Evolutionary conservation across 1,139 yeast genomes (phyloP), one percentile per base, ranked within the genome.

Genomic region (Suhomyces guaymorum): DNA sequence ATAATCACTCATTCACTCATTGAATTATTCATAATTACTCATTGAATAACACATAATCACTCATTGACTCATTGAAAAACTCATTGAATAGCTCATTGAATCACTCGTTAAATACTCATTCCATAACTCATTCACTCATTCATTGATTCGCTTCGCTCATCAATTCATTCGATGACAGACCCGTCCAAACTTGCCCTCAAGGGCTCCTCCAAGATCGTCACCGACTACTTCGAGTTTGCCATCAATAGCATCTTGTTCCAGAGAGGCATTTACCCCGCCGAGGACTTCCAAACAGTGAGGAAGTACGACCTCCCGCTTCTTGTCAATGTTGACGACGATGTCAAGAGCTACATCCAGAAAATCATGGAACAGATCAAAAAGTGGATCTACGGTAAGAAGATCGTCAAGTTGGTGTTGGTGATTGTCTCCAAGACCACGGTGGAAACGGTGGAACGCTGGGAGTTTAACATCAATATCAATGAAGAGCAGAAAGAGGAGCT

Each of bases 241-340:
- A 79, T 87, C 42, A 83, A 86, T 56, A 79, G 82, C 41, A 86
- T 90, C 21, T 71, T 90, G 5, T 90, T 84, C 58, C 97, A 90
- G 56, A 66, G 97, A 36, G 96, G 96, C 0, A 82, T 90, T 24
- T 90, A 90, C 52, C 96, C 96, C 0, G 73, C 87, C 2, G 96
- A 87, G 48, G 96, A 88, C 55, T 90, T 90, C 59, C 77, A 76
- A 41, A 73, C 83, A 1, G 90, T 87, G 3, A 75, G 78, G 47
- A 88, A 88, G 56, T 90, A 88, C 58, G 96, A 88, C 27, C 59
- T 90, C 36, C 85, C 85, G 39, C 63, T 90, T 59, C 68, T 90
- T 33, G 75, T 84, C 19, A 78, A 86, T 4, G 75, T 75, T 19
- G 95, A 89, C 55, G 85, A 82, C 27, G 96, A 86, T 34, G 83